These are phyloP conservation scores for Neurospora terricola DNA, from an alignment of 495 filamentous ascomycete genomes.

Conservation along the genomic window DNA sequence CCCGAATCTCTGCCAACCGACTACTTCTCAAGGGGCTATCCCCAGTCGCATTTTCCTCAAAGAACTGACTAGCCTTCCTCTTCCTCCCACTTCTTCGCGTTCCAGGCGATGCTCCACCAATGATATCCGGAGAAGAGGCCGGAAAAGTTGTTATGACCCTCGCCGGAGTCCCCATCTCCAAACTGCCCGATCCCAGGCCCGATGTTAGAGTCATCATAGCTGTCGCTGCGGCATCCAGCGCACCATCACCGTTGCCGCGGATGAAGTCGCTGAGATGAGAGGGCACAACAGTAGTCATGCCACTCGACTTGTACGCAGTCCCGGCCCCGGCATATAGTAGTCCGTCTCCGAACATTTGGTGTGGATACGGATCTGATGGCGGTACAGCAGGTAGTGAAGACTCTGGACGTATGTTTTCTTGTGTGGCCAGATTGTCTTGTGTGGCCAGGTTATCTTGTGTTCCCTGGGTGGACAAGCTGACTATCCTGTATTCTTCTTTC, in stretches of 20 bases:
- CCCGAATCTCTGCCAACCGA: neutral
- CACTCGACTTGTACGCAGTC: slow-evolving; percentile 17
- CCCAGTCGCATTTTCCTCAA: neutral
- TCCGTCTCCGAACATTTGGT: neutral
- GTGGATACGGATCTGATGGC: neutral
- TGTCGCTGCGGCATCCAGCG: neutral
- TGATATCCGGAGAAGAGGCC: neutral
- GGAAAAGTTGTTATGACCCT: neutral
- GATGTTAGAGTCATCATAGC: neutral
- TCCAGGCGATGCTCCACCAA: neutral
- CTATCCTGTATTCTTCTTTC: slow-evolving; percentile 15
- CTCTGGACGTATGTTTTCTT: neutral
- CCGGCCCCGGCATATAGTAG: neutral
- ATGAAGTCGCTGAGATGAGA: neutral
- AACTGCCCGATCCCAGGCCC: neutral
- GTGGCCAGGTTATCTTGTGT: neutral
- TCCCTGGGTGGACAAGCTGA: slow-evolving; percentile 6
- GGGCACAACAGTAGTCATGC: slow-evolving; percentile 12
- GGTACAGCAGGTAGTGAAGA: neutral
- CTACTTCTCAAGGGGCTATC: neutral
- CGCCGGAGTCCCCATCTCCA: neutral
- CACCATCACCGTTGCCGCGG: neutral
- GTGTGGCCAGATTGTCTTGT: neutral
- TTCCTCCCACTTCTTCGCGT: neutral
- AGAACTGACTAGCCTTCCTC: neutral